phyloP scores from a whole-genome alignment of 164 flowering plant species.

The Kingdonia uniflora region DNA sequence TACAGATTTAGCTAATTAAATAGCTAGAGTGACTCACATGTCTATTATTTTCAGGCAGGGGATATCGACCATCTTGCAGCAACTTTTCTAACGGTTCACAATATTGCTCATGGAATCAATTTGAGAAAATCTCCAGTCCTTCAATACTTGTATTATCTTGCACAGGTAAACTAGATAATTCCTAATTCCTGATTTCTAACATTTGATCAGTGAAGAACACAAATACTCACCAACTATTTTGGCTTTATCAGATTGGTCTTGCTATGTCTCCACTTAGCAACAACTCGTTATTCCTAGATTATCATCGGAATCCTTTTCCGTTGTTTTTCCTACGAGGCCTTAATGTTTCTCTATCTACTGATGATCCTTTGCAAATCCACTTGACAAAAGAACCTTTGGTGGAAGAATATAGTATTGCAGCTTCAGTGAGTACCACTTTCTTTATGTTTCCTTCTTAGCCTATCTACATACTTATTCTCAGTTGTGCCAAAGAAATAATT shows the following conservation, averaged over 20 bases:
- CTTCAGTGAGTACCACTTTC: constrained; percentile 24
- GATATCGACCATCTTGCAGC: too few relatives aligned
- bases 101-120: too few relatives aligned
- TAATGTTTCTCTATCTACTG: constrained; percentile 65
- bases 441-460: neutral
- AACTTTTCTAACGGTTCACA: too few relatives aligned
- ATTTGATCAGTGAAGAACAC: too few relatives aligned
- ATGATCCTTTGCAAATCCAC: constrained; percentile 75
- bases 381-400: constrained; percentile 65
- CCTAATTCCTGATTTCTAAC: too few relatives aligned
- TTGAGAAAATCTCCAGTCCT: too few relatives aligned
- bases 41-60: too few relatives aligned
- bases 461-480: neutral
- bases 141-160: too few relatives aligned
- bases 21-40: too few relatives aligned
- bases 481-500: neutral
- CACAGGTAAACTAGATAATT: too few relatives aligned
- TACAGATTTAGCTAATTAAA: too few relatives aligned
- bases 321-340: constrained; percentile 63
- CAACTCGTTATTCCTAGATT: constrained; percentile 60
- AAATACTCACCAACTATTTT: too few relatives aligned
- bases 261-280: constrained; percentile 76
- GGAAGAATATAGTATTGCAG: constrained; percentile 75
- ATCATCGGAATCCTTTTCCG: constrained; percentile 56
- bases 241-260: constrained; percentile 46